A percentile compares a stretch with the other conserved stretches of the same genome.
These are phyloP conservation scores for Neurospora sp. DNA, from an alignment of 495 filamentous ascomycete genomes.

Conservation along the genomic window DNA sequence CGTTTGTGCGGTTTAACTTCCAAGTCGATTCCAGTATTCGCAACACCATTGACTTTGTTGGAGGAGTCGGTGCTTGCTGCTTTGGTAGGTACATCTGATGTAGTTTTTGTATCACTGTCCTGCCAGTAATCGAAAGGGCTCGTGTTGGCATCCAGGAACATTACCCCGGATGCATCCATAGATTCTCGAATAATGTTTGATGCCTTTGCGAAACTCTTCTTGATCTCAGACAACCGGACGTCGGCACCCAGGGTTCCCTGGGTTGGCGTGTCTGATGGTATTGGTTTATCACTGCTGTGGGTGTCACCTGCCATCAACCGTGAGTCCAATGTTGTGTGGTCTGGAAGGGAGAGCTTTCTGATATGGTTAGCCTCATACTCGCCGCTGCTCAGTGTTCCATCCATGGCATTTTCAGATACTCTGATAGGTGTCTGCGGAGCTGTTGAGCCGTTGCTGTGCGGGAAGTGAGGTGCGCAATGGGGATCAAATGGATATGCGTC, in stretches of 20 bases:
- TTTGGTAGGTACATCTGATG: neutral
- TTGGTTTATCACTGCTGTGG: neutral
- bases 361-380: neutral
- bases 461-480: neutral
- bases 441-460: neutral
- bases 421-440: neutral
- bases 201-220: slow-evolving; percentile 30
- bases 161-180: slow-evolving; percentile 40
- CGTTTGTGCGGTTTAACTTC: neutral
- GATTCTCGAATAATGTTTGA: slow-evolving; percentile 41
- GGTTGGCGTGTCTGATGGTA: neutral
- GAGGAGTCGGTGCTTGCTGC: neutral
- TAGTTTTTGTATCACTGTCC: neutral
- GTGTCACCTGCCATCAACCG: neutral
- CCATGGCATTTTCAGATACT: neutral
- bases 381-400: neutral
- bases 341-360: neutral
- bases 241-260: neutral
- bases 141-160: slow-evolving; percentile 40
- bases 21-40: neutral
- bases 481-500: neutral
- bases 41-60: neutral
- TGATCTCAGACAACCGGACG: slow-evolving; percentile 3
- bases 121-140: neutral
- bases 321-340: neutral